Evolutionary conservation across 1,139 yeast species (phyloP), one percentile per base, ranked within the genome.

Genomic region (Lodderomyces oxycetoniae): DNA sequence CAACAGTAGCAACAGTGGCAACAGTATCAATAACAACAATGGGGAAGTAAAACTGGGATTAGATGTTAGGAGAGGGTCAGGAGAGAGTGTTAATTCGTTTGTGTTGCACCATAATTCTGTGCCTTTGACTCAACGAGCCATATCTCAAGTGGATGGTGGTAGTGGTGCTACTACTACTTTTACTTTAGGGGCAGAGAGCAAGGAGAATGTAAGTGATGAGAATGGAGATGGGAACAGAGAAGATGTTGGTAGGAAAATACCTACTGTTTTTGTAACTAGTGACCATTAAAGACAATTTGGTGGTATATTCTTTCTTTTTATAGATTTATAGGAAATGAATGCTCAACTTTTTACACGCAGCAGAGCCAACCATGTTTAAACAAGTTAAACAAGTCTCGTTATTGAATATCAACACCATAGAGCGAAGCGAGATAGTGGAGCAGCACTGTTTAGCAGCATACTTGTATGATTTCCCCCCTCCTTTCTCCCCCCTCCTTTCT

Each of bases 211-310:
- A 10, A 10, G 14, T n/a, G 26, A 14, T 7, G 23, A 9, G 23
- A n/a, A 20, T 20, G 23, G n/a, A n/a, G n/a, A n/a, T n/a, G 22
- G 22, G 10, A 19, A 10, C 10, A 8, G 7, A 12, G 14, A 24
- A 14, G 14, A 14, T 7, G 12, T 11, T 24, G 12, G 14, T 6
- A 24, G 26, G n/a, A 10, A 24, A 7, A n/a, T 38, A 15, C 50
- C 50, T 19, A 44, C 41, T 5, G 46, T 47, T 6, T 42, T 34
- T 25, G 41, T 48, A 14, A 47, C 46, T 31, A 40, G 49, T 4
- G 35, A 48, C 26, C 50, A 47, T 31, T 47, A 31, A 28, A 19
- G n/a, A n/a, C n/a, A n/a, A n/a, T n/a, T n/a, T n/a, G n/a, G n/a
- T n/a, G n/a, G n/a, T n/a, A n/a, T n/a, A n/a, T n/a, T n/a, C n/a